phyloP scores from a whole-genome alignment of 345 rosid genomes.

The Lepidium sativum region DNA sequence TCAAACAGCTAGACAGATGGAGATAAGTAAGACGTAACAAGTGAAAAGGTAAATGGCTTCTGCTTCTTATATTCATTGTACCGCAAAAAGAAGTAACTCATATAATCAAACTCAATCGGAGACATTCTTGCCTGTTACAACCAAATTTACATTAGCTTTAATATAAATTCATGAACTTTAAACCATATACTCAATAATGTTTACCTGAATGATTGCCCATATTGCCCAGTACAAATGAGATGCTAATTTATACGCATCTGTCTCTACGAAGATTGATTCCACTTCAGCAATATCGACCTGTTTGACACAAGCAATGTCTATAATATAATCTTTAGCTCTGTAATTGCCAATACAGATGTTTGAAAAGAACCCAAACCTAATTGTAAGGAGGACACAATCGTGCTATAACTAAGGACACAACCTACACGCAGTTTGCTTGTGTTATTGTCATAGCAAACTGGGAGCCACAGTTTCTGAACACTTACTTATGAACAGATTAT shows the following conservation, averaged over 20 bases:
- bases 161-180: neutral
- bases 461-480: neutral
- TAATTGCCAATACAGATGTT: neutral
- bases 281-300: constrained; percentile 63
- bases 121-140: constrained; percentile 81
- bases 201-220: constrained; percentile 95
- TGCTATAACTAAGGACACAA: neutral
- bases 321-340: neutral
- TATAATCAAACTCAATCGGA: constrained; percentile 76
- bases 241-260: constrained; percentile 67
- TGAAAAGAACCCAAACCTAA: neutral
- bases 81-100: constrained; percentile 74
- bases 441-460: neutral
- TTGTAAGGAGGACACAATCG: neutral
- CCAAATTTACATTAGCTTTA: neutral
- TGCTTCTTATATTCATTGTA: constrained; percentile 78
- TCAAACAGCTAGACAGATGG: constrained; percentile 5
- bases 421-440: neutral
- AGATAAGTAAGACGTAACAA: constrained; percentile 50
- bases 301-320: neutral
- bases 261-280: constrained; percentile 53
- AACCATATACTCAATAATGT: neutral
- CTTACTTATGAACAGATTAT: neutral
- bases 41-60: constrained; percentile 45
- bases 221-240: constrained; percentile 86